phyloP scores from a whole-genome alignment of 2,329 filamentous ascomycete genomes.

The Exophiala bonariae region DNA sequence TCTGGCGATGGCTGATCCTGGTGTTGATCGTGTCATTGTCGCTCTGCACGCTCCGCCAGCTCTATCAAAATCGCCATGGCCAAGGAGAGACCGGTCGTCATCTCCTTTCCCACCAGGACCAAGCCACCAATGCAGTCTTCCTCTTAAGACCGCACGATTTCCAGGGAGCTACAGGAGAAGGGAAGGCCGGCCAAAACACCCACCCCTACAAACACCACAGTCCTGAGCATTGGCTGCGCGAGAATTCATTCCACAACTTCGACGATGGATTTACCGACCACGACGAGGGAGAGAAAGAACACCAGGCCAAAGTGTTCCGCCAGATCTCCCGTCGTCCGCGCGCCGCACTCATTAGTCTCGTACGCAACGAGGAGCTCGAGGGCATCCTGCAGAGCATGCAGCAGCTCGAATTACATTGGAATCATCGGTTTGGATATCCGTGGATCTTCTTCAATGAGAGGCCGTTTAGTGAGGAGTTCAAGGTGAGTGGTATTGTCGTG shows the following conservation, averaged over 20 bases:
- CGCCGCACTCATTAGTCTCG: slow-evolving; percentile 36
- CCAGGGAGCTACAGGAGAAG: too few relatives aligned
- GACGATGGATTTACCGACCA: background rate
- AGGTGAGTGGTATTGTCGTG: slow-evolving; percentile 26
- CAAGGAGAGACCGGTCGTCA: too few relatives aligned
- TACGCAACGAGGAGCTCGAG: slow-evolving; percentile 35
- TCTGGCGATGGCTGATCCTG: slow-evolving; percentile 14
- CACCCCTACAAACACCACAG: background rate
- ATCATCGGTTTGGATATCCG: slow-evolving; percentile 35
- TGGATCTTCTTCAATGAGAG: slow-evolving; percentile 40
- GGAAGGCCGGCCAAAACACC: too few relatives aligned
- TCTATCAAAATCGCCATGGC: slow-evolving; percentile 1
- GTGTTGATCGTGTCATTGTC: slow-evolving; percentile 1
- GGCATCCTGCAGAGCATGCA: slow-evolving; percentile 37
- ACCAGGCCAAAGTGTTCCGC: too few relatives aligned
- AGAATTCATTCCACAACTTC: slow-evolving; percentile 12
- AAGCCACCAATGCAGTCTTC: too few relatives aligned
- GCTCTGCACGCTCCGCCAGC: slow-evolving; percentile 1
- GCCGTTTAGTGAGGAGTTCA: slow-evolving; percentile 36
- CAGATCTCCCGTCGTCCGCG: slow-evolving; percentile 21
- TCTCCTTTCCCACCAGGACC: slow-evolving; percentile 1
- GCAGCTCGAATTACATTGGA: slow-evolving; percentile 35
- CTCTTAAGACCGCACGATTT: too few relatives aligned
- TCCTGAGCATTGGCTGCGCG: slow-evolving; percentile 21
- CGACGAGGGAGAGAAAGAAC: too few relatives aligned